Percentiles rank a stretch among this genome's conserved stretches.
Evolutionary conservation across 1,284 basidiomycete species (phyloP).

Genomic region (Chiua sp.): DNA sequence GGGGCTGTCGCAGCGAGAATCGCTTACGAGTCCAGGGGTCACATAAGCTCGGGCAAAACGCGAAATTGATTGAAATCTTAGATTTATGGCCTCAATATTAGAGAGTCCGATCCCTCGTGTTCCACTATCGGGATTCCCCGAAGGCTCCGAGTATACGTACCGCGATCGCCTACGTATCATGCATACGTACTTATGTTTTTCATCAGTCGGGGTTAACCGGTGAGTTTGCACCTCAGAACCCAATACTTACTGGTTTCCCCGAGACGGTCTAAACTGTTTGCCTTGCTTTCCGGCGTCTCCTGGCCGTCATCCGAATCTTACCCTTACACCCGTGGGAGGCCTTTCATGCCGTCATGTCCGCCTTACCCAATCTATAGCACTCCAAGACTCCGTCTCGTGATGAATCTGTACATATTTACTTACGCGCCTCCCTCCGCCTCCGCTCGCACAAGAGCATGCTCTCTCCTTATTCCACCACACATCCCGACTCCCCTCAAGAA

Average conservation of each 20-base stretch:
- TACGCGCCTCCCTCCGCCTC: slow-evolving; percentile 22
- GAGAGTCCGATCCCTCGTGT: slow-evolving; percentile 18
- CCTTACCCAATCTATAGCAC: slow-evolving; percentile 33
- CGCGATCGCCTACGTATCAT: slow-evolving; percentile 25
- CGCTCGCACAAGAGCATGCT: slow-evolving; percentile 26
- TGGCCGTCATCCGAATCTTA: slow-evolving; percentile 15
- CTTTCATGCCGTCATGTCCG: slow-evolving; percentile 35
- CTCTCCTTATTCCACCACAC: slow-evolving; percentile 34
- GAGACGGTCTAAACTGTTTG: neutral
- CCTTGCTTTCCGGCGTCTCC: slow-evolving; percentile 24
- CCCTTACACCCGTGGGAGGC: slow-evolving; percentile 33
- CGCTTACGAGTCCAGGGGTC: slow-evolving; percentile 30
- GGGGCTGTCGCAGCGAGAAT: slow-evolving; percentile 5
- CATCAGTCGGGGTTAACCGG: slow-evolving; percentile 23
- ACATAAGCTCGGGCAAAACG: slow-evolving; percentile 12
- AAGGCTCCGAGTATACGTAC: slow-evolving; percentile 22
- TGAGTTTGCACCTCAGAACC: slow-evolving; percentile 14
- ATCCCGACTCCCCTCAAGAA: slow-evolving; percentile 41
- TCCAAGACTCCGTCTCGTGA: slow-evolving; percentile 34
- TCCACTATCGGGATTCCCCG: slow-evolving; percentile 31
- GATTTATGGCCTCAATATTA: slow-evolving; percentile 35
- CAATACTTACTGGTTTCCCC: slow-evolving; percentile 9
- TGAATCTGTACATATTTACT: slow-evolving; percentile 33
- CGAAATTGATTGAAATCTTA: slow-evolving; percentile 32
- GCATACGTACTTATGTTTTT: slow-evolving; percentile 18